These are phyloP conservation scores for Pseudogymnoascus sp. DNA, from an alignment of 2,329 filamentous ascomycete species.

Conservation along the genomic window DNA sequence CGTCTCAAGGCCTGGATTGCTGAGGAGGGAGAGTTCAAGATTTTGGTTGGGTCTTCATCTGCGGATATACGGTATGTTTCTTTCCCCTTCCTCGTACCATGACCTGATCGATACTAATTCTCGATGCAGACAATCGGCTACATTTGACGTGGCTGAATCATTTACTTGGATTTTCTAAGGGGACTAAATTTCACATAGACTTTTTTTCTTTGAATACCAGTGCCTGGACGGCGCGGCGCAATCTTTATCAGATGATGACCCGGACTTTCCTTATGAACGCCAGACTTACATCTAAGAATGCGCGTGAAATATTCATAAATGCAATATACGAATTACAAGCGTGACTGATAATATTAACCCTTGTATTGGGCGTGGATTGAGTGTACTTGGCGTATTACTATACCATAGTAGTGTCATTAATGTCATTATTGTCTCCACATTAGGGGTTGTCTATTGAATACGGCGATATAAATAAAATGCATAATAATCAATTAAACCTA, in stretches of 20 bases:
- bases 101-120: slow-evolving; percentile 16
- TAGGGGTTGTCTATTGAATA: slow-evolving; percentile 4
- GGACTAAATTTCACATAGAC: neutral
- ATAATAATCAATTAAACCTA: slow-evolving; percentile 8
- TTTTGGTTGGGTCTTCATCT: slow-evolving; percentile 54
- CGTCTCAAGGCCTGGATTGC: slow-evolving; percentile 53
- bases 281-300: slow-evolving; percentile 2
- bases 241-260: slow-evolving; percentile 4
- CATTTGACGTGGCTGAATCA: slow-evolving; percentile 53
- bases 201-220: slow-evolving; percentile 4
- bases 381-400: neutral
- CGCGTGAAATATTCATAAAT: neutral
- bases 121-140: slow-evolving; percentile 35
- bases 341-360: neutral
- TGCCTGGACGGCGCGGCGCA: neutral
- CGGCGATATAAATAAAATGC: slow-evolving; percentile 7
- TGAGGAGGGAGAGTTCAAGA: slow-evolving; percentile 54
- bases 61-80: slow-evolving; percentile 52
- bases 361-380: neutral
- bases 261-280: slow-evolving; percentile 1
- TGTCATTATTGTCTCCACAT: neutral
- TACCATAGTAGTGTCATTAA: neutral
- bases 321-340: neutral
- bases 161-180: slow-evolving; percentile 56
- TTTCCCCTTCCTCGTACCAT: neutral